Base-by-base conservation (phyloP, 2,329 filamentous ascomycete species). In the Akanthomyces muscarius region DNA sequence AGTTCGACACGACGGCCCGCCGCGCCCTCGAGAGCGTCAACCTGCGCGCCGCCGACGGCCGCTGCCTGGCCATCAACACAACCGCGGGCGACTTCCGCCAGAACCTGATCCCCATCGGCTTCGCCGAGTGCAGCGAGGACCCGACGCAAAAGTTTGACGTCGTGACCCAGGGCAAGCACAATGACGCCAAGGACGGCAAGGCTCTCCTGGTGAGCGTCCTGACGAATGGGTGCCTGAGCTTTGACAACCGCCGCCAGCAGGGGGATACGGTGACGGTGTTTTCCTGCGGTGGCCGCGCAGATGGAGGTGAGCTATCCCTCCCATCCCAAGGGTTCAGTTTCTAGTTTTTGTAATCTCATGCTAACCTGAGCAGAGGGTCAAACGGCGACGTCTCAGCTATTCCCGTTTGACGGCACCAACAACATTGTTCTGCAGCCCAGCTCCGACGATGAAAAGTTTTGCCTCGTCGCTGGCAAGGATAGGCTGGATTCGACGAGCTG, bases 41-140 rank as follows among this genome's bases (percentile, higher is more conserved):
- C 61, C 80, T 84, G 69, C 74, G 77, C 38, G 77, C 80, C 0
- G 71, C 80, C 13, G 77, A 80, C 64, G 81, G 81, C 30, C 75
- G 79, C 58, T 84, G 81, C 63, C 74, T 84, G n/a, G 82, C 77
- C 41, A 70, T 83, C 51, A 79, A 84, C 66, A 78, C 80, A 0
- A 80, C 80, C 1, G 81, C 80, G 0, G 82, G 81, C 42, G 81
- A 84, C 66, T 84, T 83, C 70, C 79, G 81, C 6, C 74, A 80
- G 70, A 84, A 84, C 66, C 72, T 84, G 53, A 82, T 83, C 57
- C 81, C 81, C 2, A 71, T 84, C 10, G 73, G 75, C 25, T 67
- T 83, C 11, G 77, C 78, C 10, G 69, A 71, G 33, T 84, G 82
- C 70, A 71, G 73, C 36, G 79, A 77, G 38, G 74, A 76, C 5